A percentile compares a stretch with the other conserved stretches of the same genome.
Evolutionary conservation across 2,329 filamentous ascomycete species (phyloP).

Genomic region (Cordyceps cateniannulata): DNA sequence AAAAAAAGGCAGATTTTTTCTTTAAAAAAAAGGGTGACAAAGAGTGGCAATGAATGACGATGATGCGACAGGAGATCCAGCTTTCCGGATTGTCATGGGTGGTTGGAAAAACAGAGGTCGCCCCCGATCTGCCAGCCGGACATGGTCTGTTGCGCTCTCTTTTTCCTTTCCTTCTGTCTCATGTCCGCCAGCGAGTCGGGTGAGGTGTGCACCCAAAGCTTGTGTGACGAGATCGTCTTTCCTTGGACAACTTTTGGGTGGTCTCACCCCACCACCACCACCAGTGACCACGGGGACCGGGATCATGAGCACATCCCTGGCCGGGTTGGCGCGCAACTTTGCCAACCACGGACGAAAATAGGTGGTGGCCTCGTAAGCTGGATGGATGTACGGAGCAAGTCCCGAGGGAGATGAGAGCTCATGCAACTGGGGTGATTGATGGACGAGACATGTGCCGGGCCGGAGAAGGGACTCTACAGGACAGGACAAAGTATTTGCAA

Average conservation of each 20-base stretch:
- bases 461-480: too few relatives aligned
- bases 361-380: not conserved
- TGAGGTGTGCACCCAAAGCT: not conserved
- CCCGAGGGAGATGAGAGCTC: not conserved
- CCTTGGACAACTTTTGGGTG: too few relatives aligned
- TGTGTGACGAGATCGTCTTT: constrained; percentile 7
- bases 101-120: too few relatives aligned
- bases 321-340: not conserved
- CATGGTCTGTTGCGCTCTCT: not conserved
- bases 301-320: constrained; percentile 6
- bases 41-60: too few relatives aligned
- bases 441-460: too few relatives aligned
- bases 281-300: not conserved
- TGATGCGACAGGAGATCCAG: too few relatives aligned
- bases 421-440: too few relatives aligned
- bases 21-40: too few relatives aligned
- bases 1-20: too few relatives aligned
- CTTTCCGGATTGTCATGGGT: too few relatives aligned
- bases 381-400: not conserved
- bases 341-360: constrained; percentile 1
- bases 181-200: not conserved
- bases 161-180: not conserved
- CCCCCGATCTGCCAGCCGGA: not conserved
- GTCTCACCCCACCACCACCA: constrained; percentile 1
- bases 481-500: too few relatives aligned